A percentile compares a stretch with the other conserved stretches of the same genome.
These are phyloP conservation scores for Bifiguratus adelaidae DNA, from an alignment of 192 early-diverging fungal species.

Conservation along the genomic window DNA sequence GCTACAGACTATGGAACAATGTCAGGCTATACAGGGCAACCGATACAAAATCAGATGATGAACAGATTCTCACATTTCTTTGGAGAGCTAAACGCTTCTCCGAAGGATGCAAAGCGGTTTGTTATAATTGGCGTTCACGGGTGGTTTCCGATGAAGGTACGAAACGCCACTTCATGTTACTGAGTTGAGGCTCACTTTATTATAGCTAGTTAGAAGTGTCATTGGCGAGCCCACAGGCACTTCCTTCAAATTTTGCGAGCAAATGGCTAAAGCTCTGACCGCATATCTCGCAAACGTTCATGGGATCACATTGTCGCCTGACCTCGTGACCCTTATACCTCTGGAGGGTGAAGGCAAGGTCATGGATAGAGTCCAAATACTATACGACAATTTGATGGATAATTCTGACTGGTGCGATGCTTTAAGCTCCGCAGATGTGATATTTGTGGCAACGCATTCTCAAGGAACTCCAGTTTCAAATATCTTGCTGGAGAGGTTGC, in stretches of 20 bases:
- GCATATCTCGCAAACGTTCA: constrained; percentile 34
- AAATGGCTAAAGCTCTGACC: constrained; percentile 65
- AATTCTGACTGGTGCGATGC: constrained; percentile 28
- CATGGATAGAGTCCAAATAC: constrained; percentile 71
- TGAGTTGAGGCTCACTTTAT: neutral
- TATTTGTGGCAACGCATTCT: constrained; percentile 86
- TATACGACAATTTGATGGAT: constrained; percentile 63
- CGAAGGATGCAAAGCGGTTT: constrained; percentile 33
- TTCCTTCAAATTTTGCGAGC: constrained; percentile 77
- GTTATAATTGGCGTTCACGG: constrained; percentile 86
- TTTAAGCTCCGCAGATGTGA: constrained; percentile 49
- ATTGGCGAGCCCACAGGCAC: constrained; percentile 93
- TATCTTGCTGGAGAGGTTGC: constrained; percentile 61
- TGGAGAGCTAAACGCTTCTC: too few relatives aligned
- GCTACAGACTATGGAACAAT: neutral
- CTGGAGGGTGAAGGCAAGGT: constrained; percentile 89
- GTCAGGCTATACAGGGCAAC: neutral
- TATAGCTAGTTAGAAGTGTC: constrained; percentile 48
- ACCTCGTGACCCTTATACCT: constrained; percentile 64
- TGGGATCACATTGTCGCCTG: constrained; percentile 28
- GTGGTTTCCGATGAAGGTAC: constrained; percentile 71
- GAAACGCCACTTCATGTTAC: constrained; percentile 3
- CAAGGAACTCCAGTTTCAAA: constrained; percentile 89
- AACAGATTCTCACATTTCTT: constrained; percentile 6
- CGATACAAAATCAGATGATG: neutral